phyloP scores from a whole-genome alignment of 148 eudicot genomes.

The Vaccinium vitisidaea region DNA sequence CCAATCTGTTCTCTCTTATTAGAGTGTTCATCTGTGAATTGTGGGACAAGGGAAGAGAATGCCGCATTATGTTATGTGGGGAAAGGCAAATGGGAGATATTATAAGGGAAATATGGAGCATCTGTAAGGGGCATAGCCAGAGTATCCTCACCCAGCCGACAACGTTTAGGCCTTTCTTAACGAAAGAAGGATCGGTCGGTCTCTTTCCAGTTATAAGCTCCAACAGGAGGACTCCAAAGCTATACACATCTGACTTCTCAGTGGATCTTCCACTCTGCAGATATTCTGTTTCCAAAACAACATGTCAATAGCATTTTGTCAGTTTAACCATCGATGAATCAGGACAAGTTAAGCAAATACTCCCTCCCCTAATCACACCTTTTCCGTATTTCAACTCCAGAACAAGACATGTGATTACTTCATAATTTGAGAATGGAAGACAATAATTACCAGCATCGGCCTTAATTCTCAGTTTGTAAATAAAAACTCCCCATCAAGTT shows the following conservation, averaged over 20 bases:
- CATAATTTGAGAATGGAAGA: neutral
- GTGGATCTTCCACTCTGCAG: slow-evolving; percentile 96
- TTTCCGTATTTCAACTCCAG: neutral
- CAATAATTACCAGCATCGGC: neutral
- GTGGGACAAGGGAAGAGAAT: neutral
- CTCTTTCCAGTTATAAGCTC: slow-evolving; percentile 93
- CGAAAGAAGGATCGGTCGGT: slow-evolving; percentile 85
- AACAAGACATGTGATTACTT: neutral
- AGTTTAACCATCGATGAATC: neutral
- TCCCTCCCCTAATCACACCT: neutral
- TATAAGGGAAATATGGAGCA: neutral
- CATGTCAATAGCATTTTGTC: neutral
- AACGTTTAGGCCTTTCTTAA: slow-evolving; percentile 74
- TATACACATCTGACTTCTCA: slow-evolving; percentile 88
- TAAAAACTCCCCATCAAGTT: neutral
- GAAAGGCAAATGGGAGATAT: neutral
- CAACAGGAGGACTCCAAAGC: slow-evolving; percentile 86
- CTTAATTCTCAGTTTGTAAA: neutral
- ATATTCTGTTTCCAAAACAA: slow-evolving; percentile 52
- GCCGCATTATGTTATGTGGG: neutral
- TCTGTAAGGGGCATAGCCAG: neutral
- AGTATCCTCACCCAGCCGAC: slow-evolving; percentile 82
- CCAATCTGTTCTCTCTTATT: slow-evolving; percentile 51
- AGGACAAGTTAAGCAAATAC: neutral
- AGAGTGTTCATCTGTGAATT: slow-evolving; percentile 64